Base-by-base conservation (phyloP, 768 basidiomycete species). In the Sporobolomyces phaffii region DNA sequence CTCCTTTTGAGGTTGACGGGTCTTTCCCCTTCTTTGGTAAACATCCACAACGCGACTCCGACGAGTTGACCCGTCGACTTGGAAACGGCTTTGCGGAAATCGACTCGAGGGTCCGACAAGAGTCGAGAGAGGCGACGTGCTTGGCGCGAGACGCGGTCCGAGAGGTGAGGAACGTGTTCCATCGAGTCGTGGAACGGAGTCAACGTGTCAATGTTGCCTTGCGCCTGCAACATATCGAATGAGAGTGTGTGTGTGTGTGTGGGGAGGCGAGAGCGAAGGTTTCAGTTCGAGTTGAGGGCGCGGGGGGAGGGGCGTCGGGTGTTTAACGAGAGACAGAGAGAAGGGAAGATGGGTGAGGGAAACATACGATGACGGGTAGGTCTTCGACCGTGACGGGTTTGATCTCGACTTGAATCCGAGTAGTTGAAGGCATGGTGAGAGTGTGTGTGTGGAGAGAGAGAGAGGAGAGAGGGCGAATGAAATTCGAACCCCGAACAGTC, bases 41-140 rank as follows among this genome's bases (percentile, higher is more conserved):
- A 58, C 43, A 58, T 56, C 66, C 66, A 68, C 17, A 68, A 7
- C 24, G 66, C 43, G 47, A 52, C 3, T 10, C 61, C 66, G n/a
- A 53, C 60, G 17, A 60, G 50, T 18, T 48, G 26, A 43, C 60
- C 65, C 3, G 43, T 57, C 5, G 60, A 36, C 2, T 56, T 34
- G 20, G 59, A 34, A 50, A 68, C 66, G 28, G 66, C 66, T 44
- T 68, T 68, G 28, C 49, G 57, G 5, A 43, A 43, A 7, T 62
- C 18, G 22, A 47, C 44, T 22, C 34, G 28, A 3, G 49, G 56
- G 11, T 36, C 18, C 10, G n/a, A 9, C n/a, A 69, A 26, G 14
- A 60, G 33, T 20, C 1, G 22, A 18, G 29, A 0, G 33, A 68
- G 57, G 22, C 67, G 67, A 22, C 26, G 13, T 3, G 62, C 38